phyloP scores from a whole-genome alignment of 805 yeast genomes.

The Torulaspora maleeae region DNA sequence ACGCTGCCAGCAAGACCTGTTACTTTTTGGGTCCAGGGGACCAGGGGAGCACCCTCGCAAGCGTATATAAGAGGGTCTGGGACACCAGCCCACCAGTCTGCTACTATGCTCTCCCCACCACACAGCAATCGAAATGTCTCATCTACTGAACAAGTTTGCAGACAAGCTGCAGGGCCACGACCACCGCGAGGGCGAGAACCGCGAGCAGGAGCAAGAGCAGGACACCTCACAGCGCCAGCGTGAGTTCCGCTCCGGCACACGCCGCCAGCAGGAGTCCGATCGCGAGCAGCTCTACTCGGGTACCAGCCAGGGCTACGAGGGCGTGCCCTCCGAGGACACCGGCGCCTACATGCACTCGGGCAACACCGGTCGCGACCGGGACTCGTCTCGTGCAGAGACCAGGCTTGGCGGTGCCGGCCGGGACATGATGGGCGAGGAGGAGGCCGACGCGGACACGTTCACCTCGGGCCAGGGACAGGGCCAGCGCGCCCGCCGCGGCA shows the following conservation, averaged over 20 bases:
- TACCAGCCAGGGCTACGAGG: slow-evolving; percentile 7
- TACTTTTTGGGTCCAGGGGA: too few relatives aligned
- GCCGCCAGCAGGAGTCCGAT: slow-evolving; percentile 9
- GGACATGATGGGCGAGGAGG: not conserved
- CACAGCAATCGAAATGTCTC: slow-evolving; percentile 25
- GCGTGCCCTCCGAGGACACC: slow-evolving; percentile 8
- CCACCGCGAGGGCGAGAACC: slow-evolving; percentile 9
- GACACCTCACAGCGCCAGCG: slow-evolving; percentile 8
- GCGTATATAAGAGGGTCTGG: too few relatives aligned
- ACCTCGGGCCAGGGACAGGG: slow-evolving; percentile 9
- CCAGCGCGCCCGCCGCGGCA: slow-evolving; percentile 15
- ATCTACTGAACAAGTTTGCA: slow-evolving; percentile 31
- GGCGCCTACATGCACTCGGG: slow-evolving; percentile 9
- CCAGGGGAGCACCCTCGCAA: too few relatives aligned
- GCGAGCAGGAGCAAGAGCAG: slow-evolving; percentile 5
- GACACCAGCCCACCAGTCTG: too few relatives aligned
- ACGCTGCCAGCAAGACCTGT: too few relatives aligned
- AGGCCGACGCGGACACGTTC: slow-evolving; percentile 4
- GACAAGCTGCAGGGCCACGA: slow-evolving; percentile 31
- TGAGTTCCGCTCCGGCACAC: slow-evolving; percentile 6
- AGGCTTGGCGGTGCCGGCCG: not conserved
- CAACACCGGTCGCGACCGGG: slow-evolving; percentile 9
- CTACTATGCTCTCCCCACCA: too few relatives aligned
- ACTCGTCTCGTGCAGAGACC: slow-evolving; percentile 7
- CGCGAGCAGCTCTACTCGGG: slow-evolving; percentile 4